Base-by-base conservation (phyloP, 208 protist species). In the Leishmania tropica region DNA sequence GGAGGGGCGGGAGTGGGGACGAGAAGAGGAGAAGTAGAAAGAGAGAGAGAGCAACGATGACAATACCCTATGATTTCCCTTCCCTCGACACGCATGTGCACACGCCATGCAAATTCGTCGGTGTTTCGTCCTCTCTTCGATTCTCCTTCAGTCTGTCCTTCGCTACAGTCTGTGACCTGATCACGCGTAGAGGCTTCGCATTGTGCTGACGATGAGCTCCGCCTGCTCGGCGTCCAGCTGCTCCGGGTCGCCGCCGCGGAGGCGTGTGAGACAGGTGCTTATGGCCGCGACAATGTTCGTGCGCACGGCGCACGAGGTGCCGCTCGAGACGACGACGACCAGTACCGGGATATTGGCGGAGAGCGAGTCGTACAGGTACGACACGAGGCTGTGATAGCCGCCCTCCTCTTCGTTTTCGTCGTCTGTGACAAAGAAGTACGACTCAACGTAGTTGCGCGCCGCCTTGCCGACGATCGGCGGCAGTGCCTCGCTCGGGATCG, bases 341-440 rank as follows among this genome's bases (percentile, higher is more conserved):
- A 94, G 37, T 51, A 94, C 85, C 64, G 80, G 56, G 54, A 92
- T 83, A 15, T 80, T 73, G 35, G 54, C 48, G 42, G 51, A 47
- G 28, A 92, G 58, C 7, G 85, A 83, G 53, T 87, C 81, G 6
- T 67, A 42, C 31, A 94, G 64, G 80, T 88, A 89, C 28, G 88
- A 56, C 35, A 85, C 76, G 10, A 96, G 84, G 24, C 80, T 76
- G 48, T 81, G 76, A 84, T 89, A 94, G 53, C 85, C 88, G 45
- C 87, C 87, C 2, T 83, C 78, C 51, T 65, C 65, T 54, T 92
- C 85, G 17, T 86, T 79, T 51, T 74, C 76, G 75, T 84, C 74
- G 47, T 88, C 84, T 1, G 82, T 80, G 17, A 94, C 78, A 47
- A 96, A 89, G 81, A 95, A 96, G 80, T 91, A 95, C 65, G 81